Evolutionary conservation across 2,329 filamentous ascomycete species (phyloP).

Genomic region (Cladosporium halotolerans): DNA sequence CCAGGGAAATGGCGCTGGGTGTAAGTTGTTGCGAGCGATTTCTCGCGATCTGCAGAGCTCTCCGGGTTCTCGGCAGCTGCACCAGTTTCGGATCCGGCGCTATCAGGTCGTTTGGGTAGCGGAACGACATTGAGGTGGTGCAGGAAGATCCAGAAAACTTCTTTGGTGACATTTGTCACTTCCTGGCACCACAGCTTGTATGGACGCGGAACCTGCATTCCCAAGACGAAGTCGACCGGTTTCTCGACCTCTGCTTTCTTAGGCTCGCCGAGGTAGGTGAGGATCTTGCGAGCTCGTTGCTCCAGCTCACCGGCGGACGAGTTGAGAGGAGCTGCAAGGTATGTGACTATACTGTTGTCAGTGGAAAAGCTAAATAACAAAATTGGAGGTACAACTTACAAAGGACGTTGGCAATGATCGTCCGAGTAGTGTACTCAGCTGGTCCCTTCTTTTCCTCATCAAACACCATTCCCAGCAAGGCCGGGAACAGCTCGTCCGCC

Average conservation of each 20-base stretch:
- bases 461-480: slow-evolving; percentile 81
- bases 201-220: slow-evolving; percentile 79
- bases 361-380: not conserved
- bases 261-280: slow-evolving; percentile 75
- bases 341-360: slow-evolving; percentile 51
- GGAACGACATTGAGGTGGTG: slow-evolving; percentile 87
- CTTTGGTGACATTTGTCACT: slow-evolving; percentile 85
- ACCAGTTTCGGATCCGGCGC: slow-evolving; percentile 11
- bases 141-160: slow-evolving; percentile 98
- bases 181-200: slow-evolving; percentile 95
- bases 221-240: slow-evolving; percentile 77
- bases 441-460: slow-evolving; percentile 98
- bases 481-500: slow-evolving; percentile 75
- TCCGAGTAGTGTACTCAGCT: slow-evolving; percentile 89
- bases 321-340: slow-evolving; percentile 61
- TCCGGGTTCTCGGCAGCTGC: slow-evolving; percentile 10
- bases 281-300: slow-evolving; percentile 62
- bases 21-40: slow-evolving; percentile 33
- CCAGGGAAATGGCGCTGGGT: slow-evolving; percentile 71
- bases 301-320: slow-evolving; percentile 43
- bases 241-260: slow-evolving; percentile 67
- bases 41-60: slow-evolving; percentile 15
- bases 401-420: slow-evolving; percentile 80
- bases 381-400: slow-evolving; percentile 36
- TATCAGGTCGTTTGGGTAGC: slow-evolving; percentile 40